Conservation (phyloP, 768 basidiomycete species). For the Cantharellus anzutake region DNA sequence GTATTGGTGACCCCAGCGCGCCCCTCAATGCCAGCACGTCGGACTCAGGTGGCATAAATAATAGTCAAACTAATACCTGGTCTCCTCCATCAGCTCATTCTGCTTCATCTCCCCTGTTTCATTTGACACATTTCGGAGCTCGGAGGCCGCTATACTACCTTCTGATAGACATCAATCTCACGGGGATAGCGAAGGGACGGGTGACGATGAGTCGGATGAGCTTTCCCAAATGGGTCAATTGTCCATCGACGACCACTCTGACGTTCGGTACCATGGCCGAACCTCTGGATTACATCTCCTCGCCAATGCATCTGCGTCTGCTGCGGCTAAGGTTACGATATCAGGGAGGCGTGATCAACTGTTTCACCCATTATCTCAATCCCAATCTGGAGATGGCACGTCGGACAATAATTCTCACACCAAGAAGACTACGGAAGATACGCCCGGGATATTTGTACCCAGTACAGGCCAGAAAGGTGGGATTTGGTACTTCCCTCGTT, state of each 20-base stretch:
- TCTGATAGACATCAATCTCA: neutral
- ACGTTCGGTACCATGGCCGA: conserved; percentile 76
- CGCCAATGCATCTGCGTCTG: neutral
- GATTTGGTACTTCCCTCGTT: neutral
- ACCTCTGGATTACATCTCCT: conserved; percentile 64
- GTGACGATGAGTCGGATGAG: conserved; percentile 17
- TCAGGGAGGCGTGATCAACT: conserved; percentile 47
- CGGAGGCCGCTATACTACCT: neutral
- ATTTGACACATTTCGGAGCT: neutral
- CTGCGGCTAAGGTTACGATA: conserved; percentile 35
- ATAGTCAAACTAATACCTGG: too few species aligned
- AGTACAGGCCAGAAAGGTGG: neutral
- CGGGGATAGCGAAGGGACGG: conserved; percentile 17
- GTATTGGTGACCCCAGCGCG: too few species aligned
- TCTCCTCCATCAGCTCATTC: neutral
- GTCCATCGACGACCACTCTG: conserved; percentile 69
- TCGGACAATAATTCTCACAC: neutral
- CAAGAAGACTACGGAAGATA: too few species aligned
- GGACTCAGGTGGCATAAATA: too few species aligned
- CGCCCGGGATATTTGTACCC: too few species aligned
- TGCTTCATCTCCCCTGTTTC: conserved; percentile 1
- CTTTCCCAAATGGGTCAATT: conserved; percentile 61
- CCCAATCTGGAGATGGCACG: neutral
- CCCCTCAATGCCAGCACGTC: too few species aligned
- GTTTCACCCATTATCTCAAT: conserved; percentile 43